These are phyloP conservation scores for Neophaeococcomyces aloes DNA, from an alignment of 2,329 filamentous ascomycete genomes.

Conservation along the genomic window DNA sequence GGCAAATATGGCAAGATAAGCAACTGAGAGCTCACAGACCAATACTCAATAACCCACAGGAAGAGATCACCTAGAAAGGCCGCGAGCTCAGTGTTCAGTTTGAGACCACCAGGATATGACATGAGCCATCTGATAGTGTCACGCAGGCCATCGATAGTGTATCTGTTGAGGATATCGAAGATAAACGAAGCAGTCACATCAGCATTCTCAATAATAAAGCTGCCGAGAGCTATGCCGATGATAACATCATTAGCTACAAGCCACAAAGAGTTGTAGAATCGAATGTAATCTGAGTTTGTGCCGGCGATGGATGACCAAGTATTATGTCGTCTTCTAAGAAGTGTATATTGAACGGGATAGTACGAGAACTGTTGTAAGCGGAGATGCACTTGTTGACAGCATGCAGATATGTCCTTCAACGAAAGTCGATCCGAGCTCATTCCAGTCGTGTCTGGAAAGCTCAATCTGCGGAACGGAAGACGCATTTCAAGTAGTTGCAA, in stretches of 20 bases:
- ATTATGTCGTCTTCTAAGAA: slow-evolving; percentile 73
- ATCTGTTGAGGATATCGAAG: slow-evolving; percentile 61
- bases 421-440: slow-evolving; percentile 63
- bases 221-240: slow-evolving; percentile 90
- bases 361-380: slow-evolving; percentile 97
- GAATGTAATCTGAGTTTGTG: slow-evolving; percentile 93
- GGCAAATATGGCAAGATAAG: slow-evolving; percentile 74
- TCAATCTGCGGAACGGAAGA: slow-evolving; percentile 14
- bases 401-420: slow-evolving; percentile 89
- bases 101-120: slow-evolving; percentile 88
- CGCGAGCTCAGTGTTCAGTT: slow-evolving; percentile 87
- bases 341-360: slow-evolving; percentile 95
- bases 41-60: slow-evolving; percentile 97
- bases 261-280: slow-evolving; percentile 98
- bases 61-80: slow-evolving; percentile 93
- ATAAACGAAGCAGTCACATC: slow-evolving; percentile 72
- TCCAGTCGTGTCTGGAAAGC: slow-evolving; percentile 13
- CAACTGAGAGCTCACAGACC: slow-evolving; percentile 53
- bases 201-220: slow-evolving; percentile 93
- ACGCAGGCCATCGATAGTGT: slow-evolving; percentile 79
- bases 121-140: slow-evolving; percentile 90
- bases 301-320: slow-evolving; percentile 95
- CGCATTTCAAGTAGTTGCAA: slow-evolving; percentile 77
- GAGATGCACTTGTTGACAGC: slow-evolving; percentile 94
- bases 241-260: slow-evolving; percentile 98